A percentile compares a stretch with the other conserved stretches of the same genome.
Conservation (phyloP, 345 rosid genomes). For the Eucalyptus curtisii region DNA sequence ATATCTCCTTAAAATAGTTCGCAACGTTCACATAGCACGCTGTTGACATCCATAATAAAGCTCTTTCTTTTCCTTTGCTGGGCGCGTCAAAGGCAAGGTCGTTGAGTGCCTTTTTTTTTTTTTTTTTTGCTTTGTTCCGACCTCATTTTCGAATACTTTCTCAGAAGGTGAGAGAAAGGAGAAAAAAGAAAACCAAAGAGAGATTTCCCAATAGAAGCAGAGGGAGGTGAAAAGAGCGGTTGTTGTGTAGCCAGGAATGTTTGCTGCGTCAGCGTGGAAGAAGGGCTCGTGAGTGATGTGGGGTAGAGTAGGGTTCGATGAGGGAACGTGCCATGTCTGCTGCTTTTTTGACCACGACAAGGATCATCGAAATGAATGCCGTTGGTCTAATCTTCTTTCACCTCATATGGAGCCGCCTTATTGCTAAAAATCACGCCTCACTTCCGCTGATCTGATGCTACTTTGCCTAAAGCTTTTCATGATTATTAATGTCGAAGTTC, state of each 20-base stretch:
- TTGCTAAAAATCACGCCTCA: not conserved
- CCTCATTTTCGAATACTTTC: not conserved
- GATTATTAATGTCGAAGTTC: not conserved
- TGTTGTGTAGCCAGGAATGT: not conserved
- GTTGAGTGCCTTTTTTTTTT: not conserved
- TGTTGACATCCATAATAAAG: not conserved
- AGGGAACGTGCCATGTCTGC: not conserved
- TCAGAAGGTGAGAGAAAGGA: not conserved
- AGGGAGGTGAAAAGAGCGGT: not conserved
- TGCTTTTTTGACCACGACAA: not conserved
- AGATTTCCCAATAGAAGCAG: not conserved
- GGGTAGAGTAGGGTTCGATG: not conserved
- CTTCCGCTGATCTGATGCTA: not conserved
- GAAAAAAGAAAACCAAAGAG: not conserved
- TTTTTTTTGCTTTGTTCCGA: not conserved
- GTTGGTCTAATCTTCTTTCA: not conserved
- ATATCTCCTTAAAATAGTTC: not conserved
- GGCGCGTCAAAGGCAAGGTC: not conserved
- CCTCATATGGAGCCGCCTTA: not conserved
- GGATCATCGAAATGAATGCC: not conserved
- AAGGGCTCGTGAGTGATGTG: not conserved
- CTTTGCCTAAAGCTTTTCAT: not conserved
- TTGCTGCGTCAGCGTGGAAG: not conserved
- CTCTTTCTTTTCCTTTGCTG: not conserved
- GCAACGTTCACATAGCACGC: not conserved